A percentile compares a stretch with the other conserved stretches of the same genome.
These are phyloP conservation scores for Nidularia pulvinata DNA, from an alignment of 768 basidiomycete species.

Conservation along the genomic window DNA sequence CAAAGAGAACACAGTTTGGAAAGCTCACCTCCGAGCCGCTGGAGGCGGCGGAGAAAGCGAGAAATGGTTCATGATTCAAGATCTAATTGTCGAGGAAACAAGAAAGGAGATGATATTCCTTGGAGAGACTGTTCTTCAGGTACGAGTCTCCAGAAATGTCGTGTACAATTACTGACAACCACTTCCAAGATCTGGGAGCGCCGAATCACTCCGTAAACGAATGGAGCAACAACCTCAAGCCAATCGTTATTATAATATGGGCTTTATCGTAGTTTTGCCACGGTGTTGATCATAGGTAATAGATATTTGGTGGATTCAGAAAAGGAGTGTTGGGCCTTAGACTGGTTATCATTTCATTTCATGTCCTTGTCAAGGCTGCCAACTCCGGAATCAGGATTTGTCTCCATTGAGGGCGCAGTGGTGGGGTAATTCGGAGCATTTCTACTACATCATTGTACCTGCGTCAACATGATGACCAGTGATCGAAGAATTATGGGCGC, in stretches of 20 bases:
- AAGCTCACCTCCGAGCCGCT: conserved; percentile 80
- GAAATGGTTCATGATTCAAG: conserved; percentile 97
- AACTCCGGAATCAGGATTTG: background rate
- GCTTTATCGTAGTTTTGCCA: background rate
- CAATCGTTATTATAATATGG: background rate
- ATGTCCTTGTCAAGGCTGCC: background rate
- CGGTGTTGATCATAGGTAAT: background rate
- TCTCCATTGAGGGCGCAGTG: background rate
- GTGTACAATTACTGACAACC: background rate
- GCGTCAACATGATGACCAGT: background rate
- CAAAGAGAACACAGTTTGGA: conserved; percentile 92
- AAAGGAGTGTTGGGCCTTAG: background rate
- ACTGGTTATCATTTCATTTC: background rate
- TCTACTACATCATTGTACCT: background rate
- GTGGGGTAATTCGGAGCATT: background rate
- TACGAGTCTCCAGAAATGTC: conserved; percentile 20
- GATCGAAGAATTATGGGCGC: too few species aligned
- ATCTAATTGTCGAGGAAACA: conserved; percentile 96
- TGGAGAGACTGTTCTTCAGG: conserved; percentile 96
- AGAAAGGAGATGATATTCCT: conserved; percentile 97
- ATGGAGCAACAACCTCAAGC: background rate
- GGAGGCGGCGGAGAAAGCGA: conserved; percentile 81
- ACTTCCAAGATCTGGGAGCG: conserved; percentile 62
- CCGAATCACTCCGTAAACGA: conserved; percentile 21
- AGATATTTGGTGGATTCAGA: background rate